Base-by-base conservation (phyloP, 1,284 basidiomycete genomes). In the Ganoderma resinaceum region DNA sequence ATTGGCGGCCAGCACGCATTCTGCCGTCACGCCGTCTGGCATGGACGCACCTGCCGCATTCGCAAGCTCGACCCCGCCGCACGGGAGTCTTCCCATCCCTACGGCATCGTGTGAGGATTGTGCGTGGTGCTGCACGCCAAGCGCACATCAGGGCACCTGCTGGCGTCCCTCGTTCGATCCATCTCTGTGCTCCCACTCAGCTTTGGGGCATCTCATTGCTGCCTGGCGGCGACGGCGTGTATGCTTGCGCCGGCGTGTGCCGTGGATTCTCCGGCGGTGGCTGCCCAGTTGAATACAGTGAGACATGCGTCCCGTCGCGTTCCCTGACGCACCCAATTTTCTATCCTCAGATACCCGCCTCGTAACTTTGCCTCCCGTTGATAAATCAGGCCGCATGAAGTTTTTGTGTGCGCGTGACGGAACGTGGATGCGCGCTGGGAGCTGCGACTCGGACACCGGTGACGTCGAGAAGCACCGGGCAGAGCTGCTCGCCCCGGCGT, bases 1-100 rank as follows among this genome's bases (percentile, higher is more conserved):
- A 29, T 33, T 43, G 61, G 31, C 35, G 55, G 60, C 31, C 61
- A 53, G 33, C 33, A 43, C 55, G 42, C 55, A 26, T 38, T 42
- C 42, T 61, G 33, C 35, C 55, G 38, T 31, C 16, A 26, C 23
- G 33, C 55, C 62, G 61, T 52, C 58, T 42, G 58, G 55, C 66
- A 57, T 62, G 63, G 68, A 23, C 67, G 3, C 43, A n/a, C 66
- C 66, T 70, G 67, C 71, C 71, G 23, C 23, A 70, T 72, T 43
- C 37, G 71, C 65, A 64, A 70, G 67, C 61, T 26, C 38, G 11
- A 29, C 58, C 58, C 71, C 71, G 49, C 67, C 42, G n/a, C 16
- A 65, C 53, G 29, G 71, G 71, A 72, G 71, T 52, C 71, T 72
- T 72, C 71, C 69, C 71, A 68, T 72, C 59, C 58, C 46, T 60